These are phyloP conservation scores for Alectoria sarmentosa DNA, from an alignment of 495 filamentous ascomycete species.

Conservation along the genomic window DNA sequence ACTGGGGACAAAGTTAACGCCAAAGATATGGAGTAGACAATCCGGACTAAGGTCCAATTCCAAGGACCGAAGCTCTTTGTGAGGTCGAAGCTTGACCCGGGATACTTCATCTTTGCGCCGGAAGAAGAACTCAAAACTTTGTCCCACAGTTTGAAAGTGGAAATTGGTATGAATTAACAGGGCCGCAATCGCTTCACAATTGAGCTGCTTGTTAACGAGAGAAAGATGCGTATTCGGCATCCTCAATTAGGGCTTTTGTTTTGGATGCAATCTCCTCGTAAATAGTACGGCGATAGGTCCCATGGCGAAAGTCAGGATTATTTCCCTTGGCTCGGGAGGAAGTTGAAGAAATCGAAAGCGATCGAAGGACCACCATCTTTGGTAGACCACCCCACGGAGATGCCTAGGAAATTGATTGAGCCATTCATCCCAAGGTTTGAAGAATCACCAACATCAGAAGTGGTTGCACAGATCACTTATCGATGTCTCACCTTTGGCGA, in stretches of 20 bases:
- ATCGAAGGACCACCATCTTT: conserved; percentile 10
- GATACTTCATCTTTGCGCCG: background rate
- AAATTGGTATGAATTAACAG: background rate
- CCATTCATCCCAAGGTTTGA: background rate
- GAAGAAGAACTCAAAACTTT: background rate
- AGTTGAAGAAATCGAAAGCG: conserved; percentile 11
- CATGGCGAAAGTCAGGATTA: conserved; percentile 11
- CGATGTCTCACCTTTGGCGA: background rate
- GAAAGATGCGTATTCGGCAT: background rate
- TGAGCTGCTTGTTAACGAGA: conserved; percentile 9
- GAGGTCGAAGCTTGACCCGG: background rate
- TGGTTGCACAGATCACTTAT: conserved; percentile 11
- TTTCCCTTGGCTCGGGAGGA: conserved; percentile 11
- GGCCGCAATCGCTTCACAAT: background rate
- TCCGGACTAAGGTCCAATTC: background rate
- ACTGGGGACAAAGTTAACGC: background rate
- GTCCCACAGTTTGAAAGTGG: background rate
- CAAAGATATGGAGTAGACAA: background rate
- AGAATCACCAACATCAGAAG: conserved; percentile 2
- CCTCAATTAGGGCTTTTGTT: too few relatives aligned
- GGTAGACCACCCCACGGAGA: background rate
- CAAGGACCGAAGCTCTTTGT: background rate
- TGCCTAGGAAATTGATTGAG: conserved; percentile 4
- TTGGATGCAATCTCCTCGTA: background rate
- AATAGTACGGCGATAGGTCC: conserved; percentile 6